Base-by-base conservation (phyloP, 2,329 filamentous ascomycete species). In the Fonsecaea pedrosoi region DNA sequence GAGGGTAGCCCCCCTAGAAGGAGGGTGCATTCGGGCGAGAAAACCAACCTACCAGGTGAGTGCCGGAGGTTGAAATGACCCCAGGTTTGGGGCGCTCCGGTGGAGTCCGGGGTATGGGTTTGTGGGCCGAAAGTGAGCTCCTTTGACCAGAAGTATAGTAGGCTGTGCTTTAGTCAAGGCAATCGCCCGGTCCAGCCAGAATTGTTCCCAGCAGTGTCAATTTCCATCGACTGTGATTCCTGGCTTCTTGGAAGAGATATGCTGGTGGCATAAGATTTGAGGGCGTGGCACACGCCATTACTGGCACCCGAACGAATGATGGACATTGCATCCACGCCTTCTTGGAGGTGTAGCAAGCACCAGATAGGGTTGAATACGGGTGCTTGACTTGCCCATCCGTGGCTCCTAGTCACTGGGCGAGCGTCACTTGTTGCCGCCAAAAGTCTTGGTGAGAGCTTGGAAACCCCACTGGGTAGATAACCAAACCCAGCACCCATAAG, bases 121-220 rank as follows among this genome's bases (percentile, higher is more conserved):
- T 25, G 45, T 50, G 45, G 45, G 18, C 45, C 45, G 25, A 21
- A 10, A 25, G 21, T 25, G 15, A 45, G 40, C 45, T 50, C 7
- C 32, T 40, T 61, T 54, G 45, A 3, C 58, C 58, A 45, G 45
- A 61, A 61, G 45, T 21, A 61, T 35, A 30, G 53, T 61, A 61
- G 59, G 53, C 13, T 35, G 48, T 61, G 59, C 59, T 61, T 61
- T 61, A 61, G 59, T 38, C 18, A 25, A 30, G 2, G 59, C 54
- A 21, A 61, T 54, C 59, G 59, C 32, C 59, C 59, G 59, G 59
- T 42, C 59, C 59, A 61, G 59, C 59, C 59, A 54, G 25, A 54
- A 18, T 13, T 37, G 45, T 18, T 50, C 45, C 45, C 25, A 40
- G n/a, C 32, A 54, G 5, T 25, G 32, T 7, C 30, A 53, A 61